phyloP scores from a whole-genome alignment of 306 rosid genomes.

The Medicago arabica region DNA sequence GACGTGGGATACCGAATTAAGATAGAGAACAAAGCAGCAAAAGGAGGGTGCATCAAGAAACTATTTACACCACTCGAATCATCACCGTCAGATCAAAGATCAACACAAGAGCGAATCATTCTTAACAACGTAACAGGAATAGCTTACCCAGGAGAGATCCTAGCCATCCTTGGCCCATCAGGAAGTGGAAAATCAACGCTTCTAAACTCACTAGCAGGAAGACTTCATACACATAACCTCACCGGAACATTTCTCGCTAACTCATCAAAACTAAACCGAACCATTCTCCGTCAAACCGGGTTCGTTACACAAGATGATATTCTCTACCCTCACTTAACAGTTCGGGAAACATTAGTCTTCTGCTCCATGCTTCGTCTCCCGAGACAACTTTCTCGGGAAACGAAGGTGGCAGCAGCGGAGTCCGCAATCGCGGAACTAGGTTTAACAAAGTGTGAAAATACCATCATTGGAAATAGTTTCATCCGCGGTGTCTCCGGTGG shows the following conservation, averaged over 20 bases:
- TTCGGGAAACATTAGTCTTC: conserved; percentile 75
- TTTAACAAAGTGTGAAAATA: conserved; percentile 68
- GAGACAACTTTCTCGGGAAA: conserved; percentile 20
- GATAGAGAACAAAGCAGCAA: conserved; percentile 45
- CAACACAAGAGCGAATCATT: conserved; percentile 62
- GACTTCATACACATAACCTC: conserved; percentile 62
- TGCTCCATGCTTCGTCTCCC: conserved; percentile 88
- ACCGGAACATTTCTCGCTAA: conserved; percentile 75
- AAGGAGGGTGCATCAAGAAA: conserved; percentile 44
- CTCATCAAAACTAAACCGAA: conserved; percentile 49
- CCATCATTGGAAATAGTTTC: conserved; percentile 78
- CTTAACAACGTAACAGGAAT: conserved; percentile 72
- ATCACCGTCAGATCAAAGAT: conserved; percentile 37
- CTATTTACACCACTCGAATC: conserved; percentile 11
- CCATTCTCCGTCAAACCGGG: conserved; percentile 68
- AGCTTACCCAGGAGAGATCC: conserved; percentile 81
- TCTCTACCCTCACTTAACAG: conserved; percentile 83
- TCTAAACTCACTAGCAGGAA: conserved; percentile 71
- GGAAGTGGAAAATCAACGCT: conserved; percentile 95
- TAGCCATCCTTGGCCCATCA: conserved; percentile 85
- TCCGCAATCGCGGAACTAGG: conserved; percentile 74
- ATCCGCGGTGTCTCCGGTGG: conserved; percentile 91
- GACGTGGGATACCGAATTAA: conserved; percentile 72
- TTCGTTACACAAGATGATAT: conserved; percentile 86
- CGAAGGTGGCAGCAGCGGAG: conserved; percentile 63